These are phyloP conservation scores for Solanum aculeatissimum DNA, from an alignment of 305 asterid genomes.

Conservation along the genomic window DNA sequence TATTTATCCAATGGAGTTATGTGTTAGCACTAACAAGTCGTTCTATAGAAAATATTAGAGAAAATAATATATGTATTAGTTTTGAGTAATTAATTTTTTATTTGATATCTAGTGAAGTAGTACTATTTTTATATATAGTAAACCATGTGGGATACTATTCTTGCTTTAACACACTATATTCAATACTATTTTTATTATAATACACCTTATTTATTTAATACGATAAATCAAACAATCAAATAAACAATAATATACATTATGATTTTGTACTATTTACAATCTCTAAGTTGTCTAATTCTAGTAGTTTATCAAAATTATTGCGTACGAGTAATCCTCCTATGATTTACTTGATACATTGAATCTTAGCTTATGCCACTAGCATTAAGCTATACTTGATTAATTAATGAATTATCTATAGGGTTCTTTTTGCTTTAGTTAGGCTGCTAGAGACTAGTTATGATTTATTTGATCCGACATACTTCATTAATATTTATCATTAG, in stretches of 20 bases:
- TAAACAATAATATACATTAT: neutral
- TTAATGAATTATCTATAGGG: neutral
- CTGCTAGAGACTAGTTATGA: neutral
- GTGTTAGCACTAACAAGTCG: too few species aligned
- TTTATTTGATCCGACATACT: neutral
- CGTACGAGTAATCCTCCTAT: neutral
- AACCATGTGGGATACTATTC: neutral
- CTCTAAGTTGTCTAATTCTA: neutral
- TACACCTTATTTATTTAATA: neutral
- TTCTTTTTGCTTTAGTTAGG: neutral
- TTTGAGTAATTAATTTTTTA: neutral
- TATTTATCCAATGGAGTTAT: too few species aligned
- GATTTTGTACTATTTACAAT: neutral
- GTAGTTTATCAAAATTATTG: neutral
- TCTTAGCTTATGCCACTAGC: neutral
- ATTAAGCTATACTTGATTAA: neutral
- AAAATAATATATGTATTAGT: neutral
- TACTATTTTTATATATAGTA: neutral
- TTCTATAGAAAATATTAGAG: too few species aligned
- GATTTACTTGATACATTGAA: neutral
- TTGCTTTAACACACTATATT: neutral
- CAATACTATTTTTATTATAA: too few species aligned
- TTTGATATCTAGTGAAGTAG: too few species aligned
- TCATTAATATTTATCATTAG: neutral
- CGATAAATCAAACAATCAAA: neutral